Evolutionary conservation across 345 rosid genomes (phyloP).

Genomic region (Chamaenerion angustifolium): DNA sequence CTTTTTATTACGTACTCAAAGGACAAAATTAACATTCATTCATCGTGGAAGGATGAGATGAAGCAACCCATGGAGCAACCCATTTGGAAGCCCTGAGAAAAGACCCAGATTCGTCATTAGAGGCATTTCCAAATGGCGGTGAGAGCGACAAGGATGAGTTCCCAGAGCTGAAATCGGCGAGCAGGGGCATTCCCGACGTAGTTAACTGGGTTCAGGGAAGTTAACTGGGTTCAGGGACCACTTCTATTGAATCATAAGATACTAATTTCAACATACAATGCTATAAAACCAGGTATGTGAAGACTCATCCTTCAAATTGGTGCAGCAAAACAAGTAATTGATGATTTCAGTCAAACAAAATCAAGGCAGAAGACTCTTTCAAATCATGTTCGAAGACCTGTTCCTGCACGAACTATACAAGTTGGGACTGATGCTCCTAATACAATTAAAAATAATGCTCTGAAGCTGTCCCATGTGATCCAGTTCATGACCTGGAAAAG

Average conservation of each 20-base stretch:
- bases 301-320: constrained; percentile 41
- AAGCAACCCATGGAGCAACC: no score
- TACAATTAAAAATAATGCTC: constrained; percentile 10
- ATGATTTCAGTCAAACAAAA: constrained; percentile 41
- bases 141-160: no score
- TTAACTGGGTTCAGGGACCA: constrained; percentile 35
- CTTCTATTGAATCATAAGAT: constrained; percentile 67
- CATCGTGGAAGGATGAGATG: no score
- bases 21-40: no score
- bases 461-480: constrained; percentile 22
- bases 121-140: no score
- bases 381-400: constrained; percentile 32
- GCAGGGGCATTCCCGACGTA: no score
- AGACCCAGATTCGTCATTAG: no score
- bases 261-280: background rate
- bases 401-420: constrained; percentile 37
- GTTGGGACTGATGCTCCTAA: constrained; percentile 34
- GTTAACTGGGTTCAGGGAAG: no score
- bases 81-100: no score
- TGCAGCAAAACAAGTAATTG: constrained; percentile 32
- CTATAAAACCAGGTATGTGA: constrained; percentile 51
- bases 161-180: no score
- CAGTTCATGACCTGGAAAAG: constrained; percentile 24
- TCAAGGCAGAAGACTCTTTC: constrained; percentile 70
- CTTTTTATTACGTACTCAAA: no score